Percentiles rank a stretch among this genome's conserved stretches.
Conservation (phyloP, 495 filamentous ascomycete genomes). For the Aspergillus diversus region DNA sequence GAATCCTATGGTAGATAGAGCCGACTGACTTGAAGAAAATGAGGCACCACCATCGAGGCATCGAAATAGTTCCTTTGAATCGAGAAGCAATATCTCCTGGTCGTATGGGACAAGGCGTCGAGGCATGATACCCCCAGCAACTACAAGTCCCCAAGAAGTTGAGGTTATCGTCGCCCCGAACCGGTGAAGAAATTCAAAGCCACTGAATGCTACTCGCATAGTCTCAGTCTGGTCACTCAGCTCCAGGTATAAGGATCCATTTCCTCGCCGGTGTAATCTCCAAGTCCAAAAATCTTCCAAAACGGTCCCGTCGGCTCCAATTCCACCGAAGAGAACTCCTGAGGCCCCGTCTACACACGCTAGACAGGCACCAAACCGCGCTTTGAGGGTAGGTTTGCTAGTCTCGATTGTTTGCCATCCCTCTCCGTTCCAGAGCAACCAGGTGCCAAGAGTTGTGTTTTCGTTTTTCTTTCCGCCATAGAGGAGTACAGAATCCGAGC, state of each 20-base stretch:
- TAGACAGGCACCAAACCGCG: conserved; percentile 66
- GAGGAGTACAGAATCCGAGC: conserved; percentile 54
- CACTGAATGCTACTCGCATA: conserved; percentile 24
- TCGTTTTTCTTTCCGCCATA: conserved; percentile 70
- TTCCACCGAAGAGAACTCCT: conserved; percentile 72
- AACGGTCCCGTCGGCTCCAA: conserved; percentile 61
- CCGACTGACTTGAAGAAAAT: conserved; percentile 16
- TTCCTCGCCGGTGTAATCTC: conserved; percentile 39
- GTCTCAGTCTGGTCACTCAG: conserved; percentile 30
- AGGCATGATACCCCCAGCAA: conserved; percentile 47
- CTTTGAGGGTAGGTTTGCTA: conserved; percentile 39
- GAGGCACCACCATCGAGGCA: conserved; percentile 19
- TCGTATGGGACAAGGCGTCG: conserved; percentile 33
- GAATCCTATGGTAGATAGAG: conserved; percentile 32
- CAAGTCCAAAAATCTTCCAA: conserved; percentile 62
- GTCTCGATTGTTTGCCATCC: conserved; percentile 57
- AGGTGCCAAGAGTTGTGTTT: conserved; percentile 59
- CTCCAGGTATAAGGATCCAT: conserved; percentile 33
- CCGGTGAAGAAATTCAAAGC: conserved; percentile 31
- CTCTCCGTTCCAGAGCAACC: conserved; percentile 61
- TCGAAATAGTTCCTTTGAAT: conserved; percentile 20
- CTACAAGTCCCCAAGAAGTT: conserved; percentile 44
- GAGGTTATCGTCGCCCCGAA: conserved; percentile 37
- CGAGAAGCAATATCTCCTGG: conserved; percentile 45
- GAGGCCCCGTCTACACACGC: conserved; percentile 37